Conservation (phyloP, 495 filamentous ascomycete genomes). For the Talaromyces wortmannii region DNA sequence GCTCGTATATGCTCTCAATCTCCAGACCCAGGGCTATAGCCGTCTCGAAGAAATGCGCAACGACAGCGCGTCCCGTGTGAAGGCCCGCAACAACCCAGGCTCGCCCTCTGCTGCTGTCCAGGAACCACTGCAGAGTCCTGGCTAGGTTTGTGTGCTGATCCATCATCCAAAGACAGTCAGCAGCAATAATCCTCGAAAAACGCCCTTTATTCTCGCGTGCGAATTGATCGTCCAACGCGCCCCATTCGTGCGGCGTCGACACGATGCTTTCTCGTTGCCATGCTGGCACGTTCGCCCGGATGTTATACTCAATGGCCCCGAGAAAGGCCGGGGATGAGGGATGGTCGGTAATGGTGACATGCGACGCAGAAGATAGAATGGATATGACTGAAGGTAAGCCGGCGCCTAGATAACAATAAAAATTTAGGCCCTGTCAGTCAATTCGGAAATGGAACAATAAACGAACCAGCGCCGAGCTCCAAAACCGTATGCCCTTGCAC, state of each 20-base stretch:
- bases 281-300: conserved; percentile 41
- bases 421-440: not conserved
- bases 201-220: conserved; percentile 36
- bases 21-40: conserved; percentile 51
- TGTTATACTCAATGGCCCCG: conserved; percentile 54
- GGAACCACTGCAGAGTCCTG: conserved; percentile 64
- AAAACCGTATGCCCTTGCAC: conserved; percentile 46
- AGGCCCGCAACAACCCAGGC: conserved; percentile 71
- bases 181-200: conserved; percentile 67
- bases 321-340: conserved; percentile 60
- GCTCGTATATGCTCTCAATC: conserved; percentile 66
- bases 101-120: conserved; percentile 39
- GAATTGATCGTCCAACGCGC: conserved; percentile 48
- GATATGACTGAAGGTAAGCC: conserved; percentile 67
- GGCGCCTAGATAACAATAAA: conserved; percentile 44
- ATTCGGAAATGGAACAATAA: not conserved
- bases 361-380: conserved; percentile 53
- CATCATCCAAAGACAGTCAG: conserved; percentile 85
- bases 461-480: conserved; percentile 57
- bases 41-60: conserved; percentile 67
- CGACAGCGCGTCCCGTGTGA: conserved; percentile 72
- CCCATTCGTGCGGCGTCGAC: conserved; percentile 71
- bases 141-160: conserved; percentile 68
- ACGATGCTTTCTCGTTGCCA: conserved; percentile 10
- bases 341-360: conserved; percentile 70